Base-by-base conservation (phyloP, 1,284 basidiomycete species). In the Trichosporon asahii region DNA sequence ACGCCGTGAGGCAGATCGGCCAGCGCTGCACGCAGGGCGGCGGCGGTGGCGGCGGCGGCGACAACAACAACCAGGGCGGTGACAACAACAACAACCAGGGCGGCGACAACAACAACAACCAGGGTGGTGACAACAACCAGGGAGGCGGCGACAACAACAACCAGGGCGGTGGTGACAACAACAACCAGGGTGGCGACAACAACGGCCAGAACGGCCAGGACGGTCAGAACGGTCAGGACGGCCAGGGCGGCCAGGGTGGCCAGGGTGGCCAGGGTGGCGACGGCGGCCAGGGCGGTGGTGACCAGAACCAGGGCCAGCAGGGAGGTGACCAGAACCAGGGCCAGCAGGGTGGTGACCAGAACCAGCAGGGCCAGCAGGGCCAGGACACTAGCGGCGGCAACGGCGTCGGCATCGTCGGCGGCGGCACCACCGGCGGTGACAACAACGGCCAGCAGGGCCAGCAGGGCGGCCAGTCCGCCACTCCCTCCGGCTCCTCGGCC, bases 401-500 rank as follows among this genome's bases (percentile, higher is more conserved):
- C 33, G 23, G 27, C n/a, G 35, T 27, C 37, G 61, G n/a, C 9
- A 14, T 33, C 29, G 53, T 44, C 53, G 57, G 49, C 49, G n/a
- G 23, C 31, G 27, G 46, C 40, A n/a, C 29, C 49, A 9, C 25
- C 15, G 69, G 27, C 55, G 66, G 66, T 23, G 35, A 27, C 63
- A 60, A 65, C 69, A 31, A 49, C 40, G 64, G 64, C n/a, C 25
- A 63, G 35, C 61, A 65, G 27, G 57, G 61, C 21, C 31, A 23
- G 21, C 21, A 33, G 61, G 61, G 60, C 21, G 60, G 31, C 64
- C 37, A 68, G 55, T 68, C 68, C 46, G 63, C 66, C 31, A 73
- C 73, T 57, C 33, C 65, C 53, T 33, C 66, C 33, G 72, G 70
- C 27, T 57, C 53, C 14, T 23, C 21, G 12, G 25, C 25, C 11